Conservation (phyloP, 2,329 filamentous ascomycete species). For the Fonsecaea pugnacius region DNA sequence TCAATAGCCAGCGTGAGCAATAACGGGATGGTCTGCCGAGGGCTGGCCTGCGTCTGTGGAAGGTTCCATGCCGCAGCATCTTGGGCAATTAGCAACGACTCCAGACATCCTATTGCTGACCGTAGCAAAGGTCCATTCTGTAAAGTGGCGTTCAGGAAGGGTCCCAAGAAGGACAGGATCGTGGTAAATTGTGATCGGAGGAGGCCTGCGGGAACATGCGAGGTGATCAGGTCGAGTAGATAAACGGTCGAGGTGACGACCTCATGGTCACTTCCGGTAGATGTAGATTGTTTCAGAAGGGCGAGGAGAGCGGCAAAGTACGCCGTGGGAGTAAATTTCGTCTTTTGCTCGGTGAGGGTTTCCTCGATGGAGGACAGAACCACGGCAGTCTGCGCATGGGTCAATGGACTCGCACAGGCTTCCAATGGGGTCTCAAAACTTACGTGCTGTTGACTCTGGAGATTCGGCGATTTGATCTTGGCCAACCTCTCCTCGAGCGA, state of each 20-base stretch:
- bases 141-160: constrained; percentile 76
- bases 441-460: constrained; percentile 94
- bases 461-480: constrained; percentile 95
- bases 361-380: constrained; percentile 91
- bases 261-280: constrained; percentile 72
- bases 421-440: constrained; percentile 37
- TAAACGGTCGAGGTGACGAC: constrained; percentile 87
- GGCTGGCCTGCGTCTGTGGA: constrained; percentile 78
- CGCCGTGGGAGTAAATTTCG: constrained; percentile 79
- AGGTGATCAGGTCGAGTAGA: constrained; percentile 88
- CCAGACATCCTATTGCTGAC: constrained; percentile 88
- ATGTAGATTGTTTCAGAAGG: constrained; percentile 77
- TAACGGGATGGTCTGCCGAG: constrained; percentile 82
- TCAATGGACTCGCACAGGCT: constrained; percentile 13
- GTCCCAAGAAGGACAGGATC: constrained; percentile 84
- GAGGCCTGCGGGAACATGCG: constrained; percentile 80
- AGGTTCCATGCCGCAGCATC: constrained; percentile 87
- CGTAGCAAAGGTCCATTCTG: constrained; percentile 85
- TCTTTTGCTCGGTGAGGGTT: constrained; percentile 85
- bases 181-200: constrained; percentile 94
- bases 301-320: constrained; percentile 96
- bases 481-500: constrained; percentile 86
- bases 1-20: constrained; percentile 84
- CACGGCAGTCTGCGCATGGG: constrained; percentile 69
- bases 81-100: constrained; percentile 87